Percentiles rank a stretch among this genome's conserved stretches.
Evolutionary conservation across 2,329 filamentous ascomycete species (phyloP).

Genomic region (Reticulascus tulasneorum): DNA sequence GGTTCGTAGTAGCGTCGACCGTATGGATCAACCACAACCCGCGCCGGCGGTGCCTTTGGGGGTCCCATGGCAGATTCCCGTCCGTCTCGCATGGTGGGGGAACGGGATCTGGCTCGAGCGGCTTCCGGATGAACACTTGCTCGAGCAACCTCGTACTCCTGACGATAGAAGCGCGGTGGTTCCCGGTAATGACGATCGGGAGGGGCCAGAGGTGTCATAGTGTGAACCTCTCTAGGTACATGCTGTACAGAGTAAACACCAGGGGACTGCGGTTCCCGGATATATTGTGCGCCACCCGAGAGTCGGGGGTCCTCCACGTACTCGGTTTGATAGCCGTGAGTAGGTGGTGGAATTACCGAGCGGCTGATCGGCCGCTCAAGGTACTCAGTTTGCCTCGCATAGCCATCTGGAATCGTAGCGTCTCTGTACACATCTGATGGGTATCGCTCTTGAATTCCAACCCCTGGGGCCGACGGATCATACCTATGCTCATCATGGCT

Average conservation of each 20-base stretch:
- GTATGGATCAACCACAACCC: slow-evolving; percentile 71
- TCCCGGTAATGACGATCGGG: slow-evolving; percentile 38
- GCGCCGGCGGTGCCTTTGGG: slow-evolving; percentile 51
- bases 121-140: slow-evolving; percentile 45
- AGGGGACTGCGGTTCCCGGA: slow-evolving; percentile 34
- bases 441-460: slow-evolving; percentile 18
- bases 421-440: slow-evolving; percentile 18
- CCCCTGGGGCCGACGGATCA: slow-evolving; percentile 31
- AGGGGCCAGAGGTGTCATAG: slow-evolving; percentile 38
- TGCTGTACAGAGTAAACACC: slow-evolving; percentile 32
- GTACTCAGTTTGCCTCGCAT: slow-evolving; percentile 17
- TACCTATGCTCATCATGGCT: slow-evolving; percentile 37
- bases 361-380: slow-evolving; percentile 21
- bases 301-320: slow-evolving; percentile 28
- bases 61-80: slow-evolving; percentile 46
- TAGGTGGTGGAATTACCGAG: no score
- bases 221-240: slow-evolving; percentile 30
- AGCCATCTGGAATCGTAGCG: neutral
- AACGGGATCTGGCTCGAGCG: slow-evolving; percentile 45
- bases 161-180: slow-evolving; percentile 38
- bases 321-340: slow-evolving; percentile 27
- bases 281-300: slow-evolving; percentile 26
- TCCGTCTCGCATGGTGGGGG: slow-evolving; percentile 40
- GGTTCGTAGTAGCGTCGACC: slow-evolving; percentile 73
- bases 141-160: slow-evolving; percentile 37